phyloP scores from a whole-genome alignment of 257 asterid genomes.

The Nicotiana noctiflora region DNA sequence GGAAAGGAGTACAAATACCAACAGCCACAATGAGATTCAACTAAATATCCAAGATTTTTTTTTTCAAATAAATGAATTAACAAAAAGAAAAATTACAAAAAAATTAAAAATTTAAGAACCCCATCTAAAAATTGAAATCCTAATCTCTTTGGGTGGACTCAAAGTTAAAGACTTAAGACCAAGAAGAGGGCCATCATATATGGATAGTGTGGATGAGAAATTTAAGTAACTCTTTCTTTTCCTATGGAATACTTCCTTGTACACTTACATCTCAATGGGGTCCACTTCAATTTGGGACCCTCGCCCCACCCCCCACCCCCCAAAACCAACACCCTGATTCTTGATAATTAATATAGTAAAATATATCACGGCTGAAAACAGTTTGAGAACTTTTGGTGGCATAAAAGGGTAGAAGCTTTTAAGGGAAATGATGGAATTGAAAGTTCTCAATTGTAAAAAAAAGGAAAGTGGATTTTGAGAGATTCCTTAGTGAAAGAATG shows the following conservation, averaged over 20 bases:
- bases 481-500: conserved; percentile 14
- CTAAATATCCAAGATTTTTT: conserved; percentile 11
- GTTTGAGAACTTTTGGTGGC: neutral
- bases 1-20: neutral
- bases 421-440: conserved; percentile 5
- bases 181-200: conserved; percentile 26
- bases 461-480: neutral
- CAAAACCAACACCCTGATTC: too few species aligned
- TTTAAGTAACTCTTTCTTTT: conserved; percentile 6
- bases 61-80: conserved; percentile 4
- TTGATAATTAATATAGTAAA: neutral
- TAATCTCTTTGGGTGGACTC: conserved; percentile 46
- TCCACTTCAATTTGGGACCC: conserved; percentile 20
- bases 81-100: conserved; percentile 7
- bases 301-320: neutral
- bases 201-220: conserved; percentile 42
- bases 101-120: neutral
- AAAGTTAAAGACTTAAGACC: conserved; percentile 23
- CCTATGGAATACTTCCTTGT: conserved; percentile 25
- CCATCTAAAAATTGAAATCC: conserved; percentile 15
- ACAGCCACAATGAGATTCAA: conserved; percentile 20
- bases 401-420: neutral
- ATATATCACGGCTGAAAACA: neutral
- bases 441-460: conserved; percentile 8
- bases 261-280: conserved; percentile 28